Percentiles rank a stretch among this genome's conserved stretches.
Evolutionary conservation across 768 basidiomycete species (phyloP).

Genomic region (Mycena chlorophos): DNA sequence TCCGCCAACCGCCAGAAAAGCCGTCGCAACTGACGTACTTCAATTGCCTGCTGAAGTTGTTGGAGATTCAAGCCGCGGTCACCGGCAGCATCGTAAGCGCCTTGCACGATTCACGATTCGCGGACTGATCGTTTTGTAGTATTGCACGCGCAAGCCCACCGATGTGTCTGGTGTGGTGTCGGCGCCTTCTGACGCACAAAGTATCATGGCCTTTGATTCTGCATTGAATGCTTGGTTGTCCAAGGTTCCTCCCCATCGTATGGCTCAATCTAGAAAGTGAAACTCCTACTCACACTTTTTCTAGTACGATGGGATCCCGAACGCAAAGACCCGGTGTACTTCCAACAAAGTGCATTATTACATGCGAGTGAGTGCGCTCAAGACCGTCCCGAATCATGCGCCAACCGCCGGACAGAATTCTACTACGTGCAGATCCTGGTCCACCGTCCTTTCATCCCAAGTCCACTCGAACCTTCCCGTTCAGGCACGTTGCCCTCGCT

Average conservation of each 20-base stretch:
- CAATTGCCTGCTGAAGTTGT: constrained; percentile 45
- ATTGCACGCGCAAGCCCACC: constrained; percentile 50
- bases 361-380: constrained; percentile 6
- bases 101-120: not conserved
- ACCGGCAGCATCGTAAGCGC: constrained; percentile 51
- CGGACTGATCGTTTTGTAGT: constrained; percentile 34
- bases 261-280: constrained; percentile 2
- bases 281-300: constrained; percentile 26
- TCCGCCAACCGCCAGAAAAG: constrained; percentile 54
- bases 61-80: constrained; percentile 51
- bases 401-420: constrained; percentile 4
- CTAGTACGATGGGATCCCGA: constrained; percentile 34
- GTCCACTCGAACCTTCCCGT: constrained; percentile 38
- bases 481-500: constrained; percentile 46
- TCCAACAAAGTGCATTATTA: constrained; percentile 26
- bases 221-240: constrained; percentile 64
- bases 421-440: constrained; percentile 52
- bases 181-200: constrained; percentile 48
- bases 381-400: not conserved
- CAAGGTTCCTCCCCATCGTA: constrained; percentile 49
- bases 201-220: constrained; percentile 62
- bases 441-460: constrained; percentile 70
- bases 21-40: constrained; percentile 50
- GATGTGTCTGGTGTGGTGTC: constrained; percentile 12
- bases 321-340: constrained; percentile 19